Conservation (phyloP, 2,329 filamentous ascomycete species). For the Sporothrix protearum region DNA sequence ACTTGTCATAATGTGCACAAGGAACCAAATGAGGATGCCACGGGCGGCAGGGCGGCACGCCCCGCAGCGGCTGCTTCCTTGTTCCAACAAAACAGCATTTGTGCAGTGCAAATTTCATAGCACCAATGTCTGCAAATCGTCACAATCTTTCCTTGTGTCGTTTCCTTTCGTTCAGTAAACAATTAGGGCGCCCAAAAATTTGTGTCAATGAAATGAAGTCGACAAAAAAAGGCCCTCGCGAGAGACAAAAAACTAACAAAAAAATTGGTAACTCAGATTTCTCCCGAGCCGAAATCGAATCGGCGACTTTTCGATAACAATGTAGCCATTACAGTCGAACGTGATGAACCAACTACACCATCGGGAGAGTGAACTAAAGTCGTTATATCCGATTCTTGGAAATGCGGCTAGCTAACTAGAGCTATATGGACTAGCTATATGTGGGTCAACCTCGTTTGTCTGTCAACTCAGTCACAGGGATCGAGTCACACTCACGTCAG, state of each 20-base stretch:
- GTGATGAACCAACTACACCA: constrained; percentile 1
- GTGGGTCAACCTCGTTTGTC: too few relatives aligned
- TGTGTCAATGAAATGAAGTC: background rate
- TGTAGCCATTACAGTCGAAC: constrained; percentile 12
- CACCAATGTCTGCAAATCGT: too few relatives aligned
- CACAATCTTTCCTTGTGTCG: background rate
- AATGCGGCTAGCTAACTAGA: too few relatives aligned
- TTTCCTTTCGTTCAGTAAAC: background rate
- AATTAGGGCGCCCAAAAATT: too few relatives aligned
- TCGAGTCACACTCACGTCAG: too few relatives aligned
- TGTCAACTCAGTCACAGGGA: too few relatives aligned
- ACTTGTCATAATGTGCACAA: background rate
- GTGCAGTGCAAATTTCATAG: too few relatives aligned
- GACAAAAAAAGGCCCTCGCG: background rate
- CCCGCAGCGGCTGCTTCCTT: background rate
- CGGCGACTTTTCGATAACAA: constrained; percentile 2
- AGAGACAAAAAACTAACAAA: background rate
- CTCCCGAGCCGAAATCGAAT: constrained; percentile 11
- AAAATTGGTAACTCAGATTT: background rate
- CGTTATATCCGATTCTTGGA: background rate
- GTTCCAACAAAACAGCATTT: background rate
- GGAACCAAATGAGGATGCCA: background rate
- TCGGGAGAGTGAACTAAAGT: background rate
- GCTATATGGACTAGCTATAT: too few relatives aligned
- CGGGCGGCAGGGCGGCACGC: background rate